Evolutionary conservation across 1,139 yeast species (phyloP).

Genomic region (Blastobotrys buckinghamii): DNA sequence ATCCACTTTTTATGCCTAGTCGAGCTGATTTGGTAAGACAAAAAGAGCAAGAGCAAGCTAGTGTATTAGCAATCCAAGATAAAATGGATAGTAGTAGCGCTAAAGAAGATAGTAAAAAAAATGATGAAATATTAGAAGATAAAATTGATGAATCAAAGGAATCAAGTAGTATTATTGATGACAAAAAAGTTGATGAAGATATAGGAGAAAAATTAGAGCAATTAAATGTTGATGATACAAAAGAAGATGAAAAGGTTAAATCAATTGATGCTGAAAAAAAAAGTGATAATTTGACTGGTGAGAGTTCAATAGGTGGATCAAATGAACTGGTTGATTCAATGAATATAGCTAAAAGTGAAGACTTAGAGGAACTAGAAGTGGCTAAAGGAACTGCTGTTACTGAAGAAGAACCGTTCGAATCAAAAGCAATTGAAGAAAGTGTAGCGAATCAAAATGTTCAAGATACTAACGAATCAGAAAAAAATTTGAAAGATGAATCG

Average conservation of each 20-base stretch:
- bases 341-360: too few species aligned
- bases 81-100: too few species aligned
- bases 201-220: neutral
- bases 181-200: neutral
- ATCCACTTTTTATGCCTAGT: constrained; percentile 18
- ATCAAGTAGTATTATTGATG: neutral
- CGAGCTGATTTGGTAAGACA: constrained; percentile 5
- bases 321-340: too few species aligned
- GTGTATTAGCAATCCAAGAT: too few species aligned
- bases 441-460: too few species aligned
- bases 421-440: too few species aligned
- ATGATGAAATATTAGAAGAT: neutral
- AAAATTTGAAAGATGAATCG: too few species aligned
- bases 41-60: neutral
- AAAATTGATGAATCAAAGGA: neutral
- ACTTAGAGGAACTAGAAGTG: neutral
- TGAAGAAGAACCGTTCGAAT: neutral
- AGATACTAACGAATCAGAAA: too few species aligned
- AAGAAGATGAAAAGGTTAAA: neutral
- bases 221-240: neutral
- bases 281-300: neutral
- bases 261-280: neutral
- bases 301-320: neutral
- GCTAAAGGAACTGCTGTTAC: neutral
- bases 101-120: neutral